Conservation (phyloP, 2,329 filamentous ascomycete species). For the Thyridium curvatum region DNA sequence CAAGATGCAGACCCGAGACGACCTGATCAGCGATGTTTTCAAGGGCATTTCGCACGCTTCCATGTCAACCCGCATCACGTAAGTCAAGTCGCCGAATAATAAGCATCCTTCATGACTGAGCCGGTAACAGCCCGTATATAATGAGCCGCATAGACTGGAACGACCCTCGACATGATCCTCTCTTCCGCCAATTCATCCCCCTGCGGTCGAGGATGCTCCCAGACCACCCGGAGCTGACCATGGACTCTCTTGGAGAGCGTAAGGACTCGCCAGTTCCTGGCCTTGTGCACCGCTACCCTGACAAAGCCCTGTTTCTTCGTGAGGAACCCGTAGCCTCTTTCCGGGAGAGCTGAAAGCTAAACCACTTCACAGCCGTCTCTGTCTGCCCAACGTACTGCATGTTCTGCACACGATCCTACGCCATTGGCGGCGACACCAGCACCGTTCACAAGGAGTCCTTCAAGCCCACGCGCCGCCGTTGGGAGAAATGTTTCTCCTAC, state of each 20-base stretch:
- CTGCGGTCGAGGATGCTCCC: slow-evolving; percentile 43
- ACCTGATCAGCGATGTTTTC: slow-evolving; percentile 48
- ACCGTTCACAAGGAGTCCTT: slow-evolving; percentile 38
- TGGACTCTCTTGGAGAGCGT: slow-evolving; percentile 55
- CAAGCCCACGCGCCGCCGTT: slow-evolving; percentile 33
- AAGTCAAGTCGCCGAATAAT: slow-evolving; percentile 9
- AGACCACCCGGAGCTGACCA: slow-evolving; percentile 46
- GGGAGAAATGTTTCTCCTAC: slow-evolving; percentile 51
- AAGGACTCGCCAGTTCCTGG: slow-evolving; percentile 49
- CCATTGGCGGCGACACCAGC: slow-evolving; percentile 48
- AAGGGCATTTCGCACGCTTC: slow-evolving; percentile 45
- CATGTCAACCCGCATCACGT: slow-evolving; percentile 55
- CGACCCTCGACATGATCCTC: slow-evolving; percentile 51
- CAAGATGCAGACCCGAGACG: slow-evolving; percentile 37
- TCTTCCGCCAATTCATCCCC: slow-evolving; percentile 55
- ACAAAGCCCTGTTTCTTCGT: slow-evolving; percentile 58
- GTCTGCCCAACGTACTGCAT: slow-evolving; percentile 58
- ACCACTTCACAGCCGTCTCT: slow-evolving; percentile 37
- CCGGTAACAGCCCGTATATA: slow-evolving; percentile 43
- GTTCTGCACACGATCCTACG: slow-evolving; percentile 56
- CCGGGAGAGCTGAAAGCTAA: slow-evolving; percentile 10
- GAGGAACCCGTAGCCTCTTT: slow-evolving; percentile 12
- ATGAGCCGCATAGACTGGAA: slow-evolving; percentile 53
- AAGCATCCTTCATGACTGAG: background rate
- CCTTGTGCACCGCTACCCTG: slow-evolving; percentile 57